Base-by-base conservation (phyloP, 192 early-diverging fungal genomes). In the Diversispora epigaea region DNA sequence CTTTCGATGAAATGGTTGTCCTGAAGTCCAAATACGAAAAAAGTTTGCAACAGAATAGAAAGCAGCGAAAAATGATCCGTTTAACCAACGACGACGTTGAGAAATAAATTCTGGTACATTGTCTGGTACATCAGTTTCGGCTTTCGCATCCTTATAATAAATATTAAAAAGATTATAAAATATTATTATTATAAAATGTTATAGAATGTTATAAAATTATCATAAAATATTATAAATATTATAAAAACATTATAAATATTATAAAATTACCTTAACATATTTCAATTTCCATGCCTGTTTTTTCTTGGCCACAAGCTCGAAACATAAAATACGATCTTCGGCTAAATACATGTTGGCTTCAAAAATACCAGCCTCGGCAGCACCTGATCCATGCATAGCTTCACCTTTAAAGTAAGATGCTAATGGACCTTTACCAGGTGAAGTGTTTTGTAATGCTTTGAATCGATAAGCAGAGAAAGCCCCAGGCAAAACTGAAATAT, bases 391-490 rank as follows among this genome's bases (percentile, higher is more conserved):
- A 68, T 96, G 93, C 80, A 92, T 86, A 12, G 85, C 80, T 82
- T 98, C 96, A 19, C 96, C 96, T 83, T 94, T 91, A 81, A 98
- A 98, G 81, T 98, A 98, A 63, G 88, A 84, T 17, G 87, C 80
- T 57, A 98, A 85, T 41, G 92, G 91, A 25, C 90, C 90, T 3
- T 76, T 75, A 43, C 82, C 86, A 8, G 80, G 66, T 73, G 86
- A 54, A 10, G 91, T 86, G 47, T 93, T 90, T 77, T 92, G 85
- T 25, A 98, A 81, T 21, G 95, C 96, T 40, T 79, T 77, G 84
- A 93, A 98, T 56, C 94, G 89, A 83, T 97, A 98, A 17, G 95
- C 96, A 3, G 95, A 97, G 81, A 98, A 98, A 22, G 96, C 96
- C 47, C 96, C 96, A 4, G 96, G 96, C 1, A 98, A 83, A 62